A percentile compares a stretch with the other conserved stretches of the same genome.
phyloP scores from a whole-genome alignment of 2,329 filamentous ascomycete genomes.

The Botrytis squamosa region DNA sequence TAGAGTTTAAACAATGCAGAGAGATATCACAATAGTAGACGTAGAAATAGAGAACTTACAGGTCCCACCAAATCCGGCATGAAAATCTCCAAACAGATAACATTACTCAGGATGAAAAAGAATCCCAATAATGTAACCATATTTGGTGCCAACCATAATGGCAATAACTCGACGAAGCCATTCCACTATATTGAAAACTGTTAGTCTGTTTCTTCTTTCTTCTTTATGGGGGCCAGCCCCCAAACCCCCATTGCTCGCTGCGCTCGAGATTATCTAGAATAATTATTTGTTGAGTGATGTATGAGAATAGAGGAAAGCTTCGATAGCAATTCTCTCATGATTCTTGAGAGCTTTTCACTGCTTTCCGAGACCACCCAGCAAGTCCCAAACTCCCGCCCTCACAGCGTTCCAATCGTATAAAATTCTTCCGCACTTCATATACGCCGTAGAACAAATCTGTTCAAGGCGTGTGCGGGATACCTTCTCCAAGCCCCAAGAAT shows the following conservation, averaged over 20 bases:
- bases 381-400: not conserved
- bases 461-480: no score
- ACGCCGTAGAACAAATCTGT: not conserved
- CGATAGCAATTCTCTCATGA: not conserved
- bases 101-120: conserved; percentile 86
- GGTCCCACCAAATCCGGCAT: conserved; percentile 91
- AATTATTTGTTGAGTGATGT: not conserved
- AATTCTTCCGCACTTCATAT: not conserved
- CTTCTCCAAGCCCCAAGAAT: not conserved
- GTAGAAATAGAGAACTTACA: conserved; percentile 51
- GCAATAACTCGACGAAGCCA: conserved; percentile 85
- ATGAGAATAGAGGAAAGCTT: not conserved
- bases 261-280: not conserved
- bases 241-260: not conserved
- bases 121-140: conserved; percentile 96
- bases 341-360: not conserved
- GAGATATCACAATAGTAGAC: not conserved
- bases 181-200: conserved; percentile 72
- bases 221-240: not conserved
- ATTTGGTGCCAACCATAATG: conserved; percentile 95
- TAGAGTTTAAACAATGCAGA: not conserved
- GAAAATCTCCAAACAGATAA: conserved; percentile 68
- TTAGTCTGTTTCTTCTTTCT: conserved; percentile 8
- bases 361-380: not conserved
- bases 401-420: not conserved